These are phyloP conservation scores for Candida loeiensis DNA, from an alignment of 805 yeast genomes.

Conservation along the genomic window DNA sequence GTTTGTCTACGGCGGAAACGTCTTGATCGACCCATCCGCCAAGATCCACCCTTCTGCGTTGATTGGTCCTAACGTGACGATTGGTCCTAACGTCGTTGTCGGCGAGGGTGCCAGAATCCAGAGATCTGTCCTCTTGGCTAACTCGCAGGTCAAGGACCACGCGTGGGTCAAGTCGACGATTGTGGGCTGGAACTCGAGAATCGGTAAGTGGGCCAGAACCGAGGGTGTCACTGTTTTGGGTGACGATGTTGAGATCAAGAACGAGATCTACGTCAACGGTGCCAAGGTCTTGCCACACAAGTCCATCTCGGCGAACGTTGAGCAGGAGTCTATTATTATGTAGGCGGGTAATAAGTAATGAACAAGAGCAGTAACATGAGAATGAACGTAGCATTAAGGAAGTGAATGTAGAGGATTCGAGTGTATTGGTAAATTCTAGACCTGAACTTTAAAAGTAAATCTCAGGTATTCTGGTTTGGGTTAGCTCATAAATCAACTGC, in stretches of 20 bases:
- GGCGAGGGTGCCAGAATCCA: slow-evolving; percentile 99
- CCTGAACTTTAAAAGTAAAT: no score
- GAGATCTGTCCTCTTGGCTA: slow-evolving; percentile 87
- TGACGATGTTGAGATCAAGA: slow-evolving; percentile 98
- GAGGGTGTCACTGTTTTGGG: slow-evolving; percentile 98
- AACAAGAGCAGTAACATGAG: background rate
- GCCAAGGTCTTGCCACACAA: slow-evolving; percentile 99
- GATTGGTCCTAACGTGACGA: slow-evolving; percentile 97
- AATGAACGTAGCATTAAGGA: no score
- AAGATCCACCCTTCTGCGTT: slow-evolving; percentile 88
- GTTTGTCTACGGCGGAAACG: slow-evolving; percentile 86
- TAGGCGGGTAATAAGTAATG: slow-evolving; percentile 26
- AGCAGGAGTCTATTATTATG: slow-evolving; percentile 98
- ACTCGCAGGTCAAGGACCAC: slow-evolving; percentile 92
- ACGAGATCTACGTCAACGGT: slow-evolving; percentile 98
- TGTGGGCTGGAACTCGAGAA: slow-evolving; percentile 98
- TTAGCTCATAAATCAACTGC: no score
- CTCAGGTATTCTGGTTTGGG: no score
- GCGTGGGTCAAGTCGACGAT: slow-evolving; percentile 97
- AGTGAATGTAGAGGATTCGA: no score
- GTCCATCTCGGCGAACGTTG: slow-evolving; percentile 92
- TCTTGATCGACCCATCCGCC: slow-evolving; percentile 91
- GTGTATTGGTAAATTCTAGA: no score
- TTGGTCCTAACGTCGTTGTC: slow-evolving; percentile 92
- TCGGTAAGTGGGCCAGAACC: slow-evolving; percentile 98